phyloP scores from a whole-genome alignment of 108 stramenopile species.

The Cyclostephanos invisitatus region DNA sequence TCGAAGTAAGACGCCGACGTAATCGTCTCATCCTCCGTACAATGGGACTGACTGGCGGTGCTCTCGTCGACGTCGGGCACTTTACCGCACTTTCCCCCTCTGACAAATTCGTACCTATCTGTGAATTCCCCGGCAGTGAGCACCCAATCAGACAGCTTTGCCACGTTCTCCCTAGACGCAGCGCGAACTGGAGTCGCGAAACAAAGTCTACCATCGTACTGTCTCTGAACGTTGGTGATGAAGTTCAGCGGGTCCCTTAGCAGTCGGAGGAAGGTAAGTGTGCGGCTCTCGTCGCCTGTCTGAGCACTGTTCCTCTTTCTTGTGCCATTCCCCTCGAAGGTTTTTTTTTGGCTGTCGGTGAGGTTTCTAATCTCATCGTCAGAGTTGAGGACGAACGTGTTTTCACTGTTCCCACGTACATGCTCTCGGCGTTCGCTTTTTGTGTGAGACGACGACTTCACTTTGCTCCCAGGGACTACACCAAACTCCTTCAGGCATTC shows the following conservation, averaged over 20 bases:
- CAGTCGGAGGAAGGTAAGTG: slow-evolving; percentile 1
- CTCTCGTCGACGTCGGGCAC: slow-evolving; percentile 10
- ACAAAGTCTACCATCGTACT: slow-evolving; percentile 9
- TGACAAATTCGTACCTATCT: neutral
- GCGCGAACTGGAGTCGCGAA: slow-evolving; percentile 21
- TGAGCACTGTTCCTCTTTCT: neutral
- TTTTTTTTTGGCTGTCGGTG: slow-evolving; percentile 8
- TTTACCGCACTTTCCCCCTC: neutral
- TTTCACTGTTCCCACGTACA: neutral
- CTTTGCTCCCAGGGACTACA: neutral
- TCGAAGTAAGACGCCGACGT: slow-evolving; percentile 26
- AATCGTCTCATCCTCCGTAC: slow-evolving; percentile 15
- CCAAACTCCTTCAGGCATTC: slow-evolving; percentile 5
- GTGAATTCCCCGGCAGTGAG: slow-evolving; percentile 18
- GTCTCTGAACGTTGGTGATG: slow-evolving; percentile 8
- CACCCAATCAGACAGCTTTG: slow-evolving; percentile 15
- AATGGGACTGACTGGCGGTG: neutral
- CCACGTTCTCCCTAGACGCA: slow-evolving; percentile 11
- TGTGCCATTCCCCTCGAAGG: neutral
- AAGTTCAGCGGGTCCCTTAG: slow-evolving; percentile 7
- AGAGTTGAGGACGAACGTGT: slow-evolving; percentile 5
- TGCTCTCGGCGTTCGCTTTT: neutral
- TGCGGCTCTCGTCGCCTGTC: neutral
- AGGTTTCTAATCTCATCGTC: slow-evolving; percentile 31
- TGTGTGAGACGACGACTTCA: neutral